Conservation (phyloP, 805 yeast genomes). For the Pichia occidentalis region DNA sequence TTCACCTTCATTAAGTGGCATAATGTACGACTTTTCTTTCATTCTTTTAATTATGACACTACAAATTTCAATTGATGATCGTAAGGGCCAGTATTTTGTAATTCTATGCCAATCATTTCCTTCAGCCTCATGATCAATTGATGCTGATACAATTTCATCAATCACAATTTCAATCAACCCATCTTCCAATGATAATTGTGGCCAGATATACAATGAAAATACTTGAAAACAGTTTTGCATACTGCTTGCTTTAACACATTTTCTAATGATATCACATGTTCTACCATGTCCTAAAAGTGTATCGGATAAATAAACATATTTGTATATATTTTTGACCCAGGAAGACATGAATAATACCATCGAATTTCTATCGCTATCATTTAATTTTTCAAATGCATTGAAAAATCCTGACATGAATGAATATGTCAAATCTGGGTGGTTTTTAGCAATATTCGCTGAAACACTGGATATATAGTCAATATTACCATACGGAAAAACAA, state of each 20-base stretch:
- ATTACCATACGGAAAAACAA: constrained; percentile 63
- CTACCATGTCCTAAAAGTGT: constrained; percentile 55
- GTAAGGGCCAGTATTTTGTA: constrained; percentile 52
- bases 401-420: constrained; percentile 47
- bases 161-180: constrained; percentile 50
- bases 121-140: constrained; percentile 73
- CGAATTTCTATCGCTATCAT: constrained; percentile 30
- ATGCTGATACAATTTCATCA: constrained; percentile 68
- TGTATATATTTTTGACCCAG: constrained; percentile 66
- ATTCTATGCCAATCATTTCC: constrained; percentile 61
- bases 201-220: constrained; percentile 62
- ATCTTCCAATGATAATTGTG: constrained; percentile 54
- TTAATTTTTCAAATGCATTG: constrained; percentile 41
- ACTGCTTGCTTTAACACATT: constrained; percentile 53
- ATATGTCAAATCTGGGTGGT: constrained; percentile 53
- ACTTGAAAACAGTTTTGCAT: constrained; percentile 43
- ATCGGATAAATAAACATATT: constrained; percentile 46
- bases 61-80: constrained; percentile 69
- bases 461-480: constrained; percentile 53
- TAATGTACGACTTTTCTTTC: constrained; percentile 44
- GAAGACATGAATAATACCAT: constrained; percentile 54
- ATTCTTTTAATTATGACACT: constrained; percentile 56
- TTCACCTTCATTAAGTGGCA: constrained; percentile 39
- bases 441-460: constrained; percentile 48
- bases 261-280: constrained; percentile 54